Percentiles rank a stretch among this genome's conserved stretches.
Evolutionary conservation across 179 eudicot species (phyloP).

Genomic region (Carnegiea gigantea): DNA sequence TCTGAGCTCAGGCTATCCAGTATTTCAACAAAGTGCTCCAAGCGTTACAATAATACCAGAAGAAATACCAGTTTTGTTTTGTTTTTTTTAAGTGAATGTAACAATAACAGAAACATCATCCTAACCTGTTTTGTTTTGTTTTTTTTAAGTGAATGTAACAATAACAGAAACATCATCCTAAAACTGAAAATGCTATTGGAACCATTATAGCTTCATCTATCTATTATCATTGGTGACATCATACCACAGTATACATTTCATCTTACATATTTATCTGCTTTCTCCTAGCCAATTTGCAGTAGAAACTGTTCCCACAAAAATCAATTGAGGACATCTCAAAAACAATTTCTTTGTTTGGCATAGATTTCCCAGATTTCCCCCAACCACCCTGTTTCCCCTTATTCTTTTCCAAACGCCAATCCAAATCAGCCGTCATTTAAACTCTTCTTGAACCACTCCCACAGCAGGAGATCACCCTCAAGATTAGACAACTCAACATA

Average conservation of each 20-base stretch:
- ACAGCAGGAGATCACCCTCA: neutral
- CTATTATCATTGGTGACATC: no score
- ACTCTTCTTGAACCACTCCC: neutral
- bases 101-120: neutral
- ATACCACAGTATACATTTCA: neutral
- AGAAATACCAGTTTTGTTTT: neutral
- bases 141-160: neutral
- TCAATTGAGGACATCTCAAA: no score
- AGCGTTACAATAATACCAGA: neutral
- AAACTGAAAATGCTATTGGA: no score
- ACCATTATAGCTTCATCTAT: no score
- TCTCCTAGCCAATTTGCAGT: neutral
- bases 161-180: neutral
- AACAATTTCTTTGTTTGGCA: no score
- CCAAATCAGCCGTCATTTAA: neutral
- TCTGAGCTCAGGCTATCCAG: slow-evolving; percentile 11
- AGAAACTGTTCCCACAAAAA: no score
- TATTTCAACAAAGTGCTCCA: neutral
- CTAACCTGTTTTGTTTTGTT: neutral
- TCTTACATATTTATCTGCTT: neutral
- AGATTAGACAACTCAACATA: no score
- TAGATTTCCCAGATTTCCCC: no score
- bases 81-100: no score
- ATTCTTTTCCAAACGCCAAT: no score
- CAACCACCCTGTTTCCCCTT: no score